These are phyloP conservation scores for Kurtzmaniella quercitrusa DNA, from an alignment of 1,139 yeast genomes.

Conservation along the genomic window DNA sequence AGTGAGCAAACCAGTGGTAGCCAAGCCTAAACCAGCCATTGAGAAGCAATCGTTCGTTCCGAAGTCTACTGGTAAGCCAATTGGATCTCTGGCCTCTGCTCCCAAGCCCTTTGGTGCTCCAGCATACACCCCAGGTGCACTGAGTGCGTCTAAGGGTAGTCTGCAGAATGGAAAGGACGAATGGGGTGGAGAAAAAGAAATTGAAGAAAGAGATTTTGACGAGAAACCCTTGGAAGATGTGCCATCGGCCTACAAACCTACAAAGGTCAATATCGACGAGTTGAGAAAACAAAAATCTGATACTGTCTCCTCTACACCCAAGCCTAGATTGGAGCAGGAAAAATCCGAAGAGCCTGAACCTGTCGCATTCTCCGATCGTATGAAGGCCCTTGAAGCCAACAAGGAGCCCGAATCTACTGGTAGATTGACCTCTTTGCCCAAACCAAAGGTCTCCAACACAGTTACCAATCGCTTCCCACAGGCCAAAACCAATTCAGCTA, in stretches of 20 bases:
- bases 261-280: slow-evolving; percentile 43
- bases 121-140: slow-evolving; percentile 4
- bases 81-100: slow-evolving; percentile 17
- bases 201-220: slow-evolving; percentile 66
- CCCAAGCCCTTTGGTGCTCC: slow-evolving; percentile 11
- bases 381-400: slow-evolving; percentile 27
- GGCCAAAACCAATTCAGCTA: slow-evolving; percentile 16
- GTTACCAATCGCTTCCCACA: slow-evolving; percentile 53
- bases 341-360: slow-evolving; percentile 24
- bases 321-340: slow-evolving; percentile 14
- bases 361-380: slow-evolving; percentile 42
- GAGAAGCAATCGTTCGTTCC: slow-evolving; percentile 30
- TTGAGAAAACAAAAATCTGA: slow-evolving; percentile 46
- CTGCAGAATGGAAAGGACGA: slow-evolving; percentile 51
- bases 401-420: slow-evolving; percentile 30
- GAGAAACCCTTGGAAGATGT: slow-evolving; percentile 57
- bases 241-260: slow-evolving; percentile 69
- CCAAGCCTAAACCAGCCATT: slow-evolving; percentile 19
- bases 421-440: slow-evolving; percentile 60
- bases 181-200: slow-evolving; percentile 63
- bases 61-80: slow-evolving; percentile 39
- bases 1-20: slow-evolving; percentile 19
- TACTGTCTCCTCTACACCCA: slow-evolving; percentile 42
- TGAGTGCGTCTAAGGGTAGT: slow-evolving; percentile 11
- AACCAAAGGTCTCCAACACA: slow-evolving; percentile 52